Conservation (phyloP, 2,329 filamentous ascomycete genomes). For the Exophiala lecanii-corni region DNA sequence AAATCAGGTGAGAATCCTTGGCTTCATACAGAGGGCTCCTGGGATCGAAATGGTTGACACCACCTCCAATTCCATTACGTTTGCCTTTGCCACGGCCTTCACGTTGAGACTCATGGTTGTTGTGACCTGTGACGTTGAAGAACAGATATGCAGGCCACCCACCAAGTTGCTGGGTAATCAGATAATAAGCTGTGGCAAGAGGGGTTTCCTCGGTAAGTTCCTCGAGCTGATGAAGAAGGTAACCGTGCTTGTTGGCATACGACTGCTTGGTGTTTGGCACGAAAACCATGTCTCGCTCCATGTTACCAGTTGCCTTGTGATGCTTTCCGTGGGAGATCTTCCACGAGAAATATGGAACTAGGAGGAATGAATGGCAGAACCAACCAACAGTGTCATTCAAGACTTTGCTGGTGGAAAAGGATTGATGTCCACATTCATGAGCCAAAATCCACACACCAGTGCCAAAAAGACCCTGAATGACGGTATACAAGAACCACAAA, state of each 20-base stretch:
- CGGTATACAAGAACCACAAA: constrained; percentile 64
- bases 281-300: constrained; percentile 99
- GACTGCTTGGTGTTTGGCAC: constrained; percentile 85
- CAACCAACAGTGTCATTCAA: constrained; percentile 91
- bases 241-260: constrained; percentile 71
- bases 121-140: constrained; percentile 92
- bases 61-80: constrained; percentile 70
- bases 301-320: constrained; percentile 96
- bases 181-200: constrained; percentile 67
- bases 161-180: constrained; percentile 79
- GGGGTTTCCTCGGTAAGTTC: constrained; percentile 96
- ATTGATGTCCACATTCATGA: constrained; percentile 95
- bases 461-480: constrained; percentile 86
- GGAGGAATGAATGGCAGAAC: constrained; percentile 79
- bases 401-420: constrained; percentile 87
- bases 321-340: constrained; percentile 99
- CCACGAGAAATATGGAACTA: constrained; percentile 99
- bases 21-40: constrained; percentile 84
- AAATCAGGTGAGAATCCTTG: constrained; percentile 81
- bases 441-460: constrained; percentile 95
- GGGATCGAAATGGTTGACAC: constrained; percentile 95
- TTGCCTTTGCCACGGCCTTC: constrained; percentile 95
- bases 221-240: constrained; percentile 70
- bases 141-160: constrained; percentile 93
- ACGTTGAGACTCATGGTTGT: constrained; percentile 82